A percentile compares a stretch with the other conserved stretches of the same genome.
These are phyloP conservation scores for Fusarium begoniae DNA, from an alignment of 2,329 filamentous ascomycete species.

Conservation along the genomic window DNA sequence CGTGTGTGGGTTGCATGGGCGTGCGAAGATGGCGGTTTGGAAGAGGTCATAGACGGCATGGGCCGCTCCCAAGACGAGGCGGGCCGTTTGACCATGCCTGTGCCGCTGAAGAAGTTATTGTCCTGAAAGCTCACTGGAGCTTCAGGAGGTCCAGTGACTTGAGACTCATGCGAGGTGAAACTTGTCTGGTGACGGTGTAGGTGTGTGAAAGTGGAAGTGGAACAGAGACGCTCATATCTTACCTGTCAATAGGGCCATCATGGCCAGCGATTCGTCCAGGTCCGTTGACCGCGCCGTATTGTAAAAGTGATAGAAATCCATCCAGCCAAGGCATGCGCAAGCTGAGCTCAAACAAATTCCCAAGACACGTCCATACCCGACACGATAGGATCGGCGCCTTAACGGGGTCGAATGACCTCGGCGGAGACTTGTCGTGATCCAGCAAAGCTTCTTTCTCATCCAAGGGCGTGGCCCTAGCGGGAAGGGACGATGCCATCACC, in stretches of 20 bases:
- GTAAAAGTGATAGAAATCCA: conserved; percentile 77
- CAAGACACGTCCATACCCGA: conserved; percentile 78
- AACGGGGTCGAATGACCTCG: conserved; percentile 26
- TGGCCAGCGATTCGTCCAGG: conserved; percentile 79
- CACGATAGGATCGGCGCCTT: conserved; percentile 78
- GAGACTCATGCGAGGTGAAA: conserved; percentile 55
- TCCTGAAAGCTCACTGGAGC: conserved; percentile 51
- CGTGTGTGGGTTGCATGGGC: conserved; percentile 20
- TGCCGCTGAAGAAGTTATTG: conserved; percentile 24
- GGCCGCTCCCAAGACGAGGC: conserved; percentile 27
- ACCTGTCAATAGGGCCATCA: conserved; percentile 89
- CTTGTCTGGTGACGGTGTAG: conserved; percentile 33
- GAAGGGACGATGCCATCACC: conserved; percentile 73
- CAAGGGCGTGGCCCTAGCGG: conserved; percentile 55
- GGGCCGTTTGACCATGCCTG: conserved; percentile 30
- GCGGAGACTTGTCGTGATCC: conserved; percentile 37
- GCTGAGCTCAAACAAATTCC: conserved; percentile 77
- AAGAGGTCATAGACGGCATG: conserved; percentile 22
- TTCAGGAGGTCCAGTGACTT: conserved; percentile 57
- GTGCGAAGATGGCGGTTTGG: conserved; percentile 15
- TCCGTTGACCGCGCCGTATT: conserved; percentile 77
- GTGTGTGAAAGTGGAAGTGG: conserved; percentile 36
- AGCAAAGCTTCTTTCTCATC: conserved; percentile 38
- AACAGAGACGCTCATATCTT: conserved; percentile 59
- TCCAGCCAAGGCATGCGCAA: conserved; percentile 90